Evolutionary conservation across 495 filamentous ascomycete species (phyloP), one percentile per base, ranked within the genome.

Genomic region (Aspergillus indologenus): DNA sequence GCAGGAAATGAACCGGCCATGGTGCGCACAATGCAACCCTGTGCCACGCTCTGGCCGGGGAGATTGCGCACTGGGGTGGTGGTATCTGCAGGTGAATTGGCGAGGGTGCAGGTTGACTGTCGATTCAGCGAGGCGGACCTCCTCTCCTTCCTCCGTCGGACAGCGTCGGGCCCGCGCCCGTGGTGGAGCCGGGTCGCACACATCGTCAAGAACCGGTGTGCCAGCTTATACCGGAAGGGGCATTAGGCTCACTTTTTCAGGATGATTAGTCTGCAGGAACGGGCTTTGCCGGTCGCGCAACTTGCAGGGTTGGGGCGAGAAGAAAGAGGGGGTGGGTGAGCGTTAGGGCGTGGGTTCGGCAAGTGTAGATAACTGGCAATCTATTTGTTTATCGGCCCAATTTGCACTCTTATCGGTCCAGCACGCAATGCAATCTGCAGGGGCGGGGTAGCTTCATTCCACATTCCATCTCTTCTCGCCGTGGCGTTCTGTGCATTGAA

Each of bases 91-190:
- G 34, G 34, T 23, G 45, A 50, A 24, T 21, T 50, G 22, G 47
- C 22, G 47, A 22, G 5, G 47, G 40, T 42, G 34, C 40, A 18
- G 53, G 19, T 21, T 45, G 53, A 55, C n/a, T 11, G 40, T 45
- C 12, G 2, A 8, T 31, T 31, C 19, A 44, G 26, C 18, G 20
- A 54, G 9, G 52, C 34, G 22, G 22, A 22, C 31, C 12, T n/a
- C n/a, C 15, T 18, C 52, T 42, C 19, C 21, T 43, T 43, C 22
- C 15, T 19, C 53, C 53, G 53, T 47, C 53, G 53, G 53, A 56
- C 42, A 56, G 53, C 53, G 53, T 56, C 53, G 53, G 53, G 48
- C 23, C 2, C 1, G 45, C 45, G 23, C 22, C 23, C 5, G 48
- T 17, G 18, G 48, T 51, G 48, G 23, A 51, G 48, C 23, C 15